Evolutionary conservation across 2,329 filamentous ascomycete genomes (phyloP), one percentile per base, ranked within the genome.

Genomic region (Epichloe gansuensis): DNA sequence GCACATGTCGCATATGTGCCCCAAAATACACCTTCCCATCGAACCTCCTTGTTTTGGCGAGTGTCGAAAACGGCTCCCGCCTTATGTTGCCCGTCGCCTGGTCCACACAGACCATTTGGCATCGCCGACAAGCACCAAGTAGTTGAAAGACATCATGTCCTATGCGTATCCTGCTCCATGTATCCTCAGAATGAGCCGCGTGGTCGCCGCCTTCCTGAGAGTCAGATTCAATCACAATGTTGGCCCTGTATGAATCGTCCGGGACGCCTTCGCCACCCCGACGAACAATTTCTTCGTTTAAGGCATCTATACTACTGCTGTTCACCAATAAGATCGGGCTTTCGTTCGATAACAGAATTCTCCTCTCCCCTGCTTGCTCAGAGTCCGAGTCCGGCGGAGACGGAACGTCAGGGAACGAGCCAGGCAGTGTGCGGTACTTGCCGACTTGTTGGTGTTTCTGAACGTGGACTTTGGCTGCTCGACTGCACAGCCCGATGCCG

Each of bases 71-170:
- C 0, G 93, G 93, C 66, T 97, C 93, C 56, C 89, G 81, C 56
- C 82, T 81, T 64, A 82, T 86, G 56, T 81, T 75, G 0, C 82
- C 89, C 12, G 85, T 95, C 46, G 81, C 73, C 65, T 96, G 93
- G 62, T 98, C 84, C 45, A 97, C 81, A 64, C 91, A 96, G 9
- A 98, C 85, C 90, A 98, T 97, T 65, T 95, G 89, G 60, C 93
- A 98, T 54, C 93, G 75, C 54, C 89, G 80, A 62, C 93, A 98
- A 3, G 86, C 80, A 0, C 90, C 91, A 4, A 97, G 70, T 61
- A 94, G 80, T 55, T 85, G 74, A 60, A 88, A 86, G 9, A 69
- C 66, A 53, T 83, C 75, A 2, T 66, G 59, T 2, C 85, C 86
- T 53, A 96, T 85, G 8, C 69, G 73, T 41, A 95, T 61, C 15